Evolutionary conservation across 129 eudicot species (phyloP).

Genomic region (Flaveria ramosissima): DNA sequence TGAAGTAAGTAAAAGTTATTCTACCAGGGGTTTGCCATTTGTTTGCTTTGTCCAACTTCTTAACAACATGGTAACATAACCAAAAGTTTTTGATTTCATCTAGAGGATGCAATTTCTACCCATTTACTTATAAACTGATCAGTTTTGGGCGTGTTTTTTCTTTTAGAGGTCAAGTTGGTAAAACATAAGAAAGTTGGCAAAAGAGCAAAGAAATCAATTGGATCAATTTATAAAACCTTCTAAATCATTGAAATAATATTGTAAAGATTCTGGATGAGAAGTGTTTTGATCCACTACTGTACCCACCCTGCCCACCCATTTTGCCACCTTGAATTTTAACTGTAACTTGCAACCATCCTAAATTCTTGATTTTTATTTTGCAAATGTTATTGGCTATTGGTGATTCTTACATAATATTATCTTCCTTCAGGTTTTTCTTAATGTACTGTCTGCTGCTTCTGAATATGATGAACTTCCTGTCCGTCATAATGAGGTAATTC

Average conservation of each 20-base stretch:
- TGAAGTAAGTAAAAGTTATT: slow-evolving; percentile 57
- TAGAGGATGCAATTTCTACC: neutral
- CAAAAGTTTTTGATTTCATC: neutral
- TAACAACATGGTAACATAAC: slow-evolving; percentile 5
- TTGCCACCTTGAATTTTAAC: neutral
- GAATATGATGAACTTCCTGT: slow-evolving; percentile 99
- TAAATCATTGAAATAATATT: neutral
- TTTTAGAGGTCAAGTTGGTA: neutral
- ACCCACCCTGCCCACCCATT: neutral
- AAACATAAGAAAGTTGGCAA: neutral
- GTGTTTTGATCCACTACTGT: neutral
- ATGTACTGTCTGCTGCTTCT: slow-evolving; percentile 88
- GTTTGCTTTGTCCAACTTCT: slow-evolving; percentile 1
- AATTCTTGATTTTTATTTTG: slow-evolving; percentile 1
- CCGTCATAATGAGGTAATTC: slow-evolving; percentile 92
- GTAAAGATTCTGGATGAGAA: neutral
- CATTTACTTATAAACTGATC: neutral
- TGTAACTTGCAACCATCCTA: neutral
- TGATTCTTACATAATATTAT: slow-evolving; percentile 7
- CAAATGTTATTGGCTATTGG: neutral
- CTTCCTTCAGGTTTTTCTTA: slow-evolving; percentile 68
- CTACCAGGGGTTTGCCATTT: neutral
- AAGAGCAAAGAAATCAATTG: neutral
- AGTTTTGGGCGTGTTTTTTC: neutral
- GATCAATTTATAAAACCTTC: neutral